A percentile compares a stretch with the other conserved stretches of the same genome.
Conservation (phyloP, 1,284 basidiomycete genomes). For the Apiotrichum gamsii region DNA sequence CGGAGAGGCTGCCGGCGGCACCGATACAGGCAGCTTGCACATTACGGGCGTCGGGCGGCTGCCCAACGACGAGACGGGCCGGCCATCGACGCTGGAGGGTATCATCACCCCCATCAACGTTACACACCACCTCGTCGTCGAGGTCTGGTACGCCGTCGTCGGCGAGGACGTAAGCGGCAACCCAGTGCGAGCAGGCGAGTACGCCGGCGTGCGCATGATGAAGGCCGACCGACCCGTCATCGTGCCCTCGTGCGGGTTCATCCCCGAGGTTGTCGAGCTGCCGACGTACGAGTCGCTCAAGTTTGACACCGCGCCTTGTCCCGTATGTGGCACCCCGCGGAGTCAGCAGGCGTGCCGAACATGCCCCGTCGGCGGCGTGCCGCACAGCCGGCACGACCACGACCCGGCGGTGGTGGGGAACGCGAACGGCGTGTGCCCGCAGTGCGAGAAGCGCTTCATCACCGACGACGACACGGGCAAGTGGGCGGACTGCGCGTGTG, state of each 20-base stretch:
- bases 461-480: constrained; percentile 15
- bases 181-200: constrained; percentile 7
- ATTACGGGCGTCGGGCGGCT: constrained; percentile 24
- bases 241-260: constrained; percentile 29
- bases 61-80: constrained; percentile 31
- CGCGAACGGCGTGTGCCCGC: constrained; percentile 25
- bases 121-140: constrained; percentile 34
- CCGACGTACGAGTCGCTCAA: constrained; percentile 16
- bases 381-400: constrained; percentile 29
- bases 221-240: constrained; percentile 31
- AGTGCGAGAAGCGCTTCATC: constrained; percentile 22
- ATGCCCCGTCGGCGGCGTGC: constrained; percentile 20
- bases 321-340: constrained; percentile 13
- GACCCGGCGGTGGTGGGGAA: constrained; percentile 22
- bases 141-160: constrained; percentile 44
- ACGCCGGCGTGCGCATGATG: constrained; percentile 39
- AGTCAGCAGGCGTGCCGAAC: constrained; percentile 17
- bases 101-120: constrained; percentile 43
- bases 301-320: constrained; percentile 15
- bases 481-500: constrained; percentile 28
- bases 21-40: constrained; percentile 10
- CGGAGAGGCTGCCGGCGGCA: constrained; percentile 13
- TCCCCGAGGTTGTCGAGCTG: constrained; percentile 18
- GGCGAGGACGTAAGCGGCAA: constrained; percentile 28
- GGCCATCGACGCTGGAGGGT: constrained; percentile 31